These are phyloP conservation scores for Ganoderma leucocontextum DNA, from an alignment of 1,284 basidiomycete species.

Conservation along the genomic window DNA sequence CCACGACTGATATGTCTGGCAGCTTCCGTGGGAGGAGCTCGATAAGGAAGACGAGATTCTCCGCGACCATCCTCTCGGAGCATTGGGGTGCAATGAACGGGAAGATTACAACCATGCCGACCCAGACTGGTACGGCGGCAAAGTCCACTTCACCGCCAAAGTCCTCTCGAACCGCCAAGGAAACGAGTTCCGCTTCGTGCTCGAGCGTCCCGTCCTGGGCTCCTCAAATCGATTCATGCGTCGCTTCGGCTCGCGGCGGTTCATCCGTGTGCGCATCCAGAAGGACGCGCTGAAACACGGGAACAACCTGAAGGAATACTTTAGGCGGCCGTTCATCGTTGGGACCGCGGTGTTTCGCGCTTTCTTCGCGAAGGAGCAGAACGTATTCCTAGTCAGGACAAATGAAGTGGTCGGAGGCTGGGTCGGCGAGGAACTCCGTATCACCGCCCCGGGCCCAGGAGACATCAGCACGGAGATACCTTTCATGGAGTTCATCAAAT, in stretches of 20 bases:
- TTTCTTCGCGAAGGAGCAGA: constrained; percentile 47
- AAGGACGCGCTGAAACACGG: constrained; percentile 30
- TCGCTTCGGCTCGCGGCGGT: constrained; percentile 49
- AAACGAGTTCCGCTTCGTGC: constrained; percentile 32
- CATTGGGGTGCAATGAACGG: constrained; percentile 40
- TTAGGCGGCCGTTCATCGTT: constrained; percentile 47
- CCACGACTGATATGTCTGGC: not conserved
- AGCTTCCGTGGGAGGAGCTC: constrained; percentile 50
- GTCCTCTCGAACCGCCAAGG: constrained; percentile 19
- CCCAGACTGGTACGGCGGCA: constrained; percentile 48
- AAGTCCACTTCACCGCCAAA: constrained; percentile 44
- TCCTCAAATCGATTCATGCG: constrained; percentile 49
- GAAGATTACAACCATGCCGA: constrained; percentile 16
- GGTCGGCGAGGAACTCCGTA: not conserved
- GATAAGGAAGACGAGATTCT: constrained; percentile 45
- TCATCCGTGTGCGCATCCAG: constrained; percentile 47
- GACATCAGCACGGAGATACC: constrained; percentile 9
- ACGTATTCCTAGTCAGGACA: constrained; percentile 47
- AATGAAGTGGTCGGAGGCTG: constrained; percentile 38
- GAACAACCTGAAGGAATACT: constrained; percentile 36
- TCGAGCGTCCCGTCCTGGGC: constrained; percentile 45
- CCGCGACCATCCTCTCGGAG: constrained; percentile 32
- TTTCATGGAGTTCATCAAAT: constrained; percentile 43
- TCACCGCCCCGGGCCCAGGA: not conserved
- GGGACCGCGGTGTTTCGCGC: constrained; percentile 47